These are phyloP conservation scores for Collybiopsis luxurians DNA, from an alignment of 768 basidiomycete species.

Conservation along the genomic window DNA sequence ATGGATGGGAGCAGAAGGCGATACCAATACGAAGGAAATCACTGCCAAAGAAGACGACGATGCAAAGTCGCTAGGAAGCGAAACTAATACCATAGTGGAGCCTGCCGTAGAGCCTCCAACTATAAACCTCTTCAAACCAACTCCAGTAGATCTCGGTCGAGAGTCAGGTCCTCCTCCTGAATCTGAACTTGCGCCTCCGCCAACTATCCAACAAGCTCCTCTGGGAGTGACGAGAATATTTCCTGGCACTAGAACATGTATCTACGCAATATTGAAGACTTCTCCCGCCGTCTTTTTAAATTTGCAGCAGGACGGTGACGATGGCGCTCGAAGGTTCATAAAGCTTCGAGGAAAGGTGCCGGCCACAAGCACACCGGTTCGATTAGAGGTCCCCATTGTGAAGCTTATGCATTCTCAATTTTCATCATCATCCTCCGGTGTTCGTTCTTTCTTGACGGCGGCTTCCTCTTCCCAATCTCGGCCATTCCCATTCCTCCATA, in stretches of 20 bases:
- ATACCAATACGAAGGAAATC: background rate
- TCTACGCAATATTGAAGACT: slow-evolving; percentile 4
- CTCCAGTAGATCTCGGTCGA: background rate
- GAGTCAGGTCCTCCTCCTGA: slow-evolving; percentile 1
- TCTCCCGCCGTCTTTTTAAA: background rate
- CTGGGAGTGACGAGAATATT: background rate
- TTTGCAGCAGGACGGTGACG: background rate
- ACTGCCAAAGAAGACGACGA: background rate
- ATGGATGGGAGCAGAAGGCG: background rate
- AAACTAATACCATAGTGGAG: too few relatives aligned
- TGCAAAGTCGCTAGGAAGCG: background rate
- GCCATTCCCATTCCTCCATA: background rate
- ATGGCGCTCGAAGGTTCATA: background rate
- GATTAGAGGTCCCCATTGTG: background rate
- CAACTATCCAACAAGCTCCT: slow-evolving; percentile 6
- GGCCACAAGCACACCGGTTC: background rate
- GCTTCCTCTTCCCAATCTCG: background rate
- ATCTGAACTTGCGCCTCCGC: background rate
- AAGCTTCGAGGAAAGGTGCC: background rate
- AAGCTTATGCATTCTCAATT: background rate
- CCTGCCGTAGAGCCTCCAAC: too few relatives aligned
- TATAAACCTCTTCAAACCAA: background rate
- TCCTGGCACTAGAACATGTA: background rate
- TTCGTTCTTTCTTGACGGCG: background rate
- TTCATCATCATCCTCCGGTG: background rate